Evolutionary conservation across 1,139 yeast genomes (phyloP), one percentile per base, ranked within the genome.

Genomic region (Blastobotrys illinoisensis): DNA sequence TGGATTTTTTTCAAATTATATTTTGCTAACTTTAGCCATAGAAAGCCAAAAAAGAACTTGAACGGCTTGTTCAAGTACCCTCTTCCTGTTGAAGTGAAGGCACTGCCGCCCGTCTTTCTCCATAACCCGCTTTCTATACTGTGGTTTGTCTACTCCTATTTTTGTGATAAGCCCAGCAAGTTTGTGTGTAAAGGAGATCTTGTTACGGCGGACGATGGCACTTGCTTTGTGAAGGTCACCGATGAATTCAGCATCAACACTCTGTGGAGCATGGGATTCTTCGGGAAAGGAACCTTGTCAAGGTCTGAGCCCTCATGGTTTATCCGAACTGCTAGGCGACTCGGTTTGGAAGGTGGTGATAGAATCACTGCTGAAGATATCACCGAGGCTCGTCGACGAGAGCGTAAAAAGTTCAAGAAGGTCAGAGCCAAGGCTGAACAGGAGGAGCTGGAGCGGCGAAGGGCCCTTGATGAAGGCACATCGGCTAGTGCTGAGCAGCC

Each of bases 301-400:
- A 76, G 99, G 60, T 86, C 96, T 56, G 97, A 93, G 64, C 97
- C 99, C 0, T 83, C 96, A 0, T 93, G 98, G 98, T 71, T 69
- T 48, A 75, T 75, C 13, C 78, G 98, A 54, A 83, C 88, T 1
- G 73, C 78, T 28, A 73, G 86, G 50, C 75, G 86, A 52, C 70
- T 78, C 14, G 78, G 76, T 11, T 66, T 74, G 11, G 74, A 74
- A 28, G 68, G 69, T 2, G 73, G 71, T 18, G 71, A 69, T 9
- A 60, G 62, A 18, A 54, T 62, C 9, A 58, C 71, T 54, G 77
- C 85, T 53, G 99, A 93, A 71, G 96, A 88, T 60, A 71, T 90
- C 28, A 91, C 97, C 0, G 78, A 79, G 49, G 73, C 76, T 23
- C 76, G 99, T 64, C 76, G 99, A 57, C 78, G 76, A 23, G 89